Evolutionary conservation across 345 rosid species (phyloP).

Genomic region (Eutrema heterophyllum): DNA sequence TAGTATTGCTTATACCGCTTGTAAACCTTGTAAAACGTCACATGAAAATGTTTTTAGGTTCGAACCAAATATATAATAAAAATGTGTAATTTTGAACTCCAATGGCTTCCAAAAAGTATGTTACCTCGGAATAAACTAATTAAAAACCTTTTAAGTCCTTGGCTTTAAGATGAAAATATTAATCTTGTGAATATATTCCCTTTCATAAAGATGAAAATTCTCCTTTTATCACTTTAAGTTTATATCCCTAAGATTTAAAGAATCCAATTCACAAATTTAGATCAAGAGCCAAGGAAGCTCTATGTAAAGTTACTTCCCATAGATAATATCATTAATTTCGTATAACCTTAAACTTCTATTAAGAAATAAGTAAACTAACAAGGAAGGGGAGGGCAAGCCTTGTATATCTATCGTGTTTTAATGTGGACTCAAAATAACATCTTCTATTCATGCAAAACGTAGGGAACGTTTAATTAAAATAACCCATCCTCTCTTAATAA

Average conservation of each 20-base stretch:
- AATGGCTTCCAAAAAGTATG: constrained; percentile 16
- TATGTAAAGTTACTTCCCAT: constrained; percentile 15
- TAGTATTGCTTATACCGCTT: constrained; percentile 78
- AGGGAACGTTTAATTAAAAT: background rate
- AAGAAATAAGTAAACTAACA: background rate
- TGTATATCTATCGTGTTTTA: background rate
- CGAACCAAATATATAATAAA: background rate
- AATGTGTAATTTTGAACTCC: background rate
- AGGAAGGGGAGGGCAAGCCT: background rate
- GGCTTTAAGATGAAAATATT: constrained; percentile 3
- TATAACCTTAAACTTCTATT: background rate
- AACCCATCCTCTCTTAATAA: background rate
- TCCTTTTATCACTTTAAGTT: constrained; percentile 35
- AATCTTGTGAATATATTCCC: constrained; percentile 33
- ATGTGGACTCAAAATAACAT: background rate
- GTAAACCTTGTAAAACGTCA: constrained; percentile 48
- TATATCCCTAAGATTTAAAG: constrained; percentile 31
- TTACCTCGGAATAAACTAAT: constrained; percentile 29
- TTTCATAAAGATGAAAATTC: constrained; percentile 43
- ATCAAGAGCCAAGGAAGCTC: constrained; percentile 31
- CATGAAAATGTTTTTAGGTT: constrained; percentile 14
- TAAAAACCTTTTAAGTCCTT: background rate
- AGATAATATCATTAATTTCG: background rate
- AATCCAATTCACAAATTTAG: constrained; percentile 41
- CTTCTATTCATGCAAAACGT: constrained; percentile 15